Percentiles rank a stretch among this genome's conserved stretches.
These are phyloP conservation scores for Colletotrichum gigasporum DNA, from an alignment of 2,329 filamentous ascomycete genomes.

Conservation along the genomic window DNA sequence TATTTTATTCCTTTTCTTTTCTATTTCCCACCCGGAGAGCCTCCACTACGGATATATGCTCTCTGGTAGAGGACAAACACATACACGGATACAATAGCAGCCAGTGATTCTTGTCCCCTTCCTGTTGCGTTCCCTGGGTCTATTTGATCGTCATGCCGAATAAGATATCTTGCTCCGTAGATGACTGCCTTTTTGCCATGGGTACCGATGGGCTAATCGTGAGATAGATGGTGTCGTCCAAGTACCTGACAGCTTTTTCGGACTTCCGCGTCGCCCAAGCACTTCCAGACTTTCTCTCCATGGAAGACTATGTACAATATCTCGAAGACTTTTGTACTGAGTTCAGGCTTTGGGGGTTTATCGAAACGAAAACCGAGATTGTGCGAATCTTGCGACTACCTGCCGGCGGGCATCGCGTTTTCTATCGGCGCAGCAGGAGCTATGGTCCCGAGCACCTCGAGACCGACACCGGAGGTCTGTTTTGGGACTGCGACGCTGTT, in stretches of 20 bases:
- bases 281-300: conserved; percentile 54
- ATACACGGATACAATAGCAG: no score
- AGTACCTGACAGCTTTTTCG: conserved; percentile 60
- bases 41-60: no score
- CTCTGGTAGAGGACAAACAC: no score
- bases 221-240: conserved; percentile 55
- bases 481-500: conserved; percentile 54
- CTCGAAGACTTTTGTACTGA: conserved; percentile 50
- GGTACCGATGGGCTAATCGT: not conserved
- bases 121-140: no score
- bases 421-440: conserved; percentile 20
- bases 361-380: conserved; percentile 46
- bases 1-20: no score
- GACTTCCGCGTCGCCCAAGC: conserved; percentile 54
- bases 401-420: not conserved
- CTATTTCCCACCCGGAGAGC: no score
- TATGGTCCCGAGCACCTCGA: not conserved
- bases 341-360: conserved; percentile 49
- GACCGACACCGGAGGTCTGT: not conserved
- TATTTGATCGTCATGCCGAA: no score
- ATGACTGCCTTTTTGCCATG: no score
- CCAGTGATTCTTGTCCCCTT: no score
- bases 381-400: conserved; percentile 35
- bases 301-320: conserved; percentile 51
- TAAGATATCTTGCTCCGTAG: no score